These are phyloP conservation scores for Epichloe hybrida DNA, from an alignment of 2,329 filamentous ascomycete genomes.

Conservation along the genomic window DNA sequence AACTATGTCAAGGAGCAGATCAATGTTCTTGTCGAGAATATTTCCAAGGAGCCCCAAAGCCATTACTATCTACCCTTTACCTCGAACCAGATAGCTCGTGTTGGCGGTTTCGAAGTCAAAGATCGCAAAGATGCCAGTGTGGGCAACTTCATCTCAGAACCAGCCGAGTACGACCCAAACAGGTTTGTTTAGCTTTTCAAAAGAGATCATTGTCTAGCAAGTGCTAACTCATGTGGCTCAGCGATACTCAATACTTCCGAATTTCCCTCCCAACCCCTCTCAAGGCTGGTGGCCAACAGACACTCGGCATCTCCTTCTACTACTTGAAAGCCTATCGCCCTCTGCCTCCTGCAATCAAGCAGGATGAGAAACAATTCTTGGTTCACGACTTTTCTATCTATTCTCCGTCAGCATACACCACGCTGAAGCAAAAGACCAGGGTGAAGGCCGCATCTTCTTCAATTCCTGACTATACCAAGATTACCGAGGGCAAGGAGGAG, in stretches of 20 bases:
- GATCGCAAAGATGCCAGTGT: constrained; percentile 70
- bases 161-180: constrained; percentile 49
- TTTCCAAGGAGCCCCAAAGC: constrained; percentile 61
- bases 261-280: constrained; percentile 68
- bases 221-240: constrained; percentile 18
- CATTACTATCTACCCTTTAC: constrained; percentile 90
- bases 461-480: constrained; percentile 73
- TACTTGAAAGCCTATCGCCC: constrained; percentile 66
- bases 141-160: constrained; percentile 54
- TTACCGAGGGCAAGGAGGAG: constrained; percentile 47
- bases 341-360: constrained; percentile 69
- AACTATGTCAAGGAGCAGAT: constrained; percentile 79
- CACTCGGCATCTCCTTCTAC: constrained; percentile 75
- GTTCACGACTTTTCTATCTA: constrained; percentile 78
- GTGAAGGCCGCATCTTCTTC: constrained; percentile 71
- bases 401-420: constrained; percentile 68
- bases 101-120: constrained; percentile 82
- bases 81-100: constrained; percentile 54
- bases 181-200: constrained; percentile 29
- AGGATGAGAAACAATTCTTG: constrained; percentile 78
- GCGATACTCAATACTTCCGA: constrained; percentile 68
- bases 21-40: constrained; percentile 90
- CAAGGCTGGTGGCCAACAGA: constrained; percentile 63
- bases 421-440: constrained; percentile 92
- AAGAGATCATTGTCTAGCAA: background rate